Percentiles rank a stretch among this genome's conserved stretches.
Evolutionary conservation across 257 asterid genomes (phyloP).

Genomic region (Voacanga thouarsii): DNA sequence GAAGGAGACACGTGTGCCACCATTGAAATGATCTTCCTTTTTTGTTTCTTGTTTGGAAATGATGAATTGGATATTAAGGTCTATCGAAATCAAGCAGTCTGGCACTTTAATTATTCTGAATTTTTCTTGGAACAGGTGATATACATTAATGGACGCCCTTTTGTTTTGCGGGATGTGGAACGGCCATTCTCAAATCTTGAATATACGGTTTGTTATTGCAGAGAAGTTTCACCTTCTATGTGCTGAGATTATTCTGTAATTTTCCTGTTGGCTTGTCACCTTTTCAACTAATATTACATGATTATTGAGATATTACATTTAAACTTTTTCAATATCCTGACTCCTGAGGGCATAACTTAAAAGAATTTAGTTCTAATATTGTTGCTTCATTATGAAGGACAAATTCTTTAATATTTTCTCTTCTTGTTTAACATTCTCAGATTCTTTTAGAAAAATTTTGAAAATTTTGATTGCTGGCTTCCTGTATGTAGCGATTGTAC

Average conservation of each 20-base stretch:
- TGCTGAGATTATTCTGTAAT: neutral
- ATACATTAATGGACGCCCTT: slow-evolving; percentile 92
- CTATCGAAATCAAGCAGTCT: neutral
- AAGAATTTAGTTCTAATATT: neutral
- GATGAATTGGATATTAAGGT: no score
- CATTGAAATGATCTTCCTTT: neutral
- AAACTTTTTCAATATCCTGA: neutral
- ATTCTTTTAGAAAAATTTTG: neutral
- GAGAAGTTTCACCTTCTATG: slow-evolving; percentile 20
- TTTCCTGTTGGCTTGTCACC: neutral
- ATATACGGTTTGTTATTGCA: slow-evolving; percentile 71
- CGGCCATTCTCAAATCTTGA: slow-evolving; percentile 96
- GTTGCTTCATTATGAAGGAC: neutral
- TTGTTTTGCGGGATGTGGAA: slow-evolving; percentile 96
- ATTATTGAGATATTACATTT: neutral
- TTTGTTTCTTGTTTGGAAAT: neutral
- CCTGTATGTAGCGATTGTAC: neutral
- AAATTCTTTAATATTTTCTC: neutral
- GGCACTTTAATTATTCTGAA: slow-evolving; percentile 1
- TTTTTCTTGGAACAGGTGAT: slow-evolving; percentile 60
- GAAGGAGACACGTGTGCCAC: neutral
- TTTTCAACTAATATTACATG: neutral
- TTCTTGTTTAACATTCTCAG: neutral
- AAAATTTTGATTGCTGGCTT: neutral
- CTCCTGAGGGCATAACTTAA: neutral